Base-by-base conservation (phyloP, 2,329 filamentous ascomycete species). In the Huntiella abstrusa region DNA sequence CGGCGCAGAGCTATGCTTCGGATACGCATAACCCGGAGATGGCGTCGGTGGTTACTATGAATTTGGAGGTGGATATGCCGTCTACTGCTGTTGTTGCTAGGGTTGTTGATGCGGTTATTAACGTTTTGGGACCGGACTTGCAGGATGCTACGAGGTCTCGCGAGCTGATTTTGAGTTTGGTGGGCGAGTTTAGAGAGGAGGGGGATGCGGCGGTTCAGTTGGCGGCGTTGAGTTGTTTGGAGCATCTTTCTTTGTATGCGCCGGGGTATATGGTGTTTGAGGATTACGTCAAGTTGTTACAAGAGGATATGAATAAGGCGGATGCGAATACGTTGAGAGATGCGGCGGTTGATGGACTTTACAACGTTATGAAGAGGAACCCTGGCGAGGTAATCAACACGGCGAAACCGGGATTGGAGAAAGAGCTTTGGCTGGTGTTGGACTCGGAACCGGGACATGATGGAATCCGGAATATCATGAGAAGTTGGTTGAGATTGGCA, bases 101-200 rank as follows among this genome's bases (percentile, higher is more conserved):
- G 54, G 93, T 85, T 54, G 79, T 95, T 28, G 87, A 96, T 60
- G 91, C 87, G n/a, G 70, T 94, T 17, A 86, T 98, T 63, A 96
- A 96, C 54, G 91, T 98, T 7, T 71, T 98, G 8, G 91, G 91
- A 0, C 91, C 91, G 0, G 92, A 98, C 61, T 66, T 98, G 16
- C 91, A 96, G 60, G 91, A 96, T 56, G 77, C 91, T 52, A 77
- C 76, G 3, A 95, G 93, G 62, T 83, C 85, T n/a, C 71, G 91
- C 53, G 87, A 95, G 57, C 71, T 98, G 46, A 91, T 96, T 43
- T 71, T 96, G 51, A 91, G 80, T 0, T 69, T 98, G 6, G 79
- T 96, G 3, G 71, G 75, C 3, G 80, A 92, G 53, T 91, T 96
- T 55, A 77, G 83, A 51, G 68, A 80, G 41, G 83, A 92, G 55